phyloP scores from a whole-genome alignment of 2,329 filamentous ascomycete genomes.

The Zalaria obscura region DNA sequence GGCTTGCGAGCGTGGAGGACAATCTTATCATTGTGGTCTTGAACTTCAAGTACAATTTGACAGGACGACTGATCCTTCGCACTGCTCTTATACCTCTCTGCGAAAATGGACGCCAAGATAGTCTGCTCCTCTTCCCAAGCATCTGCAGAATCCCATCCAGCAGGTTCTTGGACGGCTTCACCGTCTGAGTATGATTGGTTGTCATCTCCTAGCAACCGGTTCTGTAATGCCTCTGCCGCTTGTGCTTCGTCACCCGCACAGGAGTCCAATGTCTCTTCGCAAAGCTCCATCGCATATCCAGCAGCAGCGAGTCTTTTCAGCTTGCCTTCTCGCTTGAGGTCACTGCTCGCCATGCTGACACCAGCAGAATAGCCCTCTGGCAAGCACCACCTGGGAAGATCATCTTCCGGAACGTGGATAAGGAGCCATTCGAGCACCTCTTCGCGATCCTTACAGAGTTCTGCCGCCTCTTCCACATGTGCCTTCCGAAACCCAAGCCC shows the following conservation, averaged over 20 bases:
- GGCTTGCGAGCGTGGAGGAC: conserved; percentile 56
- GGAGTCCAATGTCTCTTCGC: conserved; percentile 60
- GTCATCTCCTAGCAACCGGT: conserved; percentile 39
- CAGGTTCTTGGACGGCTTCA: conserved; percentile 24
- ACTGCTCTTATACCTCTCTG: conserved; percentile 47
- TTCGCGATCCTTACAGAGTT: conserved; percentile 78
- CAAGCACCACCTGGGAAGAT: conserved; percentile 81
- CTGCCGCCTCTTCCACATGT: conserved; percentile 77
- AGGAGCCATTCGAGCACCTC: conserved; percentile 92
- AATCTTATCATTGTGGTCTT: conserved; percentile 26
- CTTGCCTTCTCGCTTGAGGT: conserved; percentile 66
- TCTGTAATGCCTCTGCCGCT: conserved; percentile 69
- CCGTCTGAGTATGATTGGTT: conserved; percentile 1
- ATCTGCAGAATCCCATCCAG: conserved; percentile 29
- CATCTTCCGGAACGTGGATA: conserved; percentile 93
- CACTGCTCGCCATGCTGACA: conserved; percentile 68
- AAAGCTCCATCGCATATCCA: conserved; percentile 77
- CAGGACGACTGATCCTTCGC: conserved; percentile 36
- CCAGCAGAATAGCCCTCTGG: conserved; percentile 87
- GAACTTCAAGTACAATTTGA: conserved; percentile 51
- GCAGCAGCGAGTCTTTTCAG: conserved; percentile 69
- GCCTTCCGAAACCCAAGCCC: conserved; percentile 77
- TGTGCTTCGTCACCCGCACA: conserved; percentile 57
- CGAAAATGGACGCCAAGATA: conserved; percentile 76
- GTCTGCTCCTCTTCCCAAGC: conserved; percentile 76